A percentile compares a stretch with the other conserved stretches of the same genome.
Conservation (phyloP, 75 land plant species). For the Selaginella tamariscina region DNA sequence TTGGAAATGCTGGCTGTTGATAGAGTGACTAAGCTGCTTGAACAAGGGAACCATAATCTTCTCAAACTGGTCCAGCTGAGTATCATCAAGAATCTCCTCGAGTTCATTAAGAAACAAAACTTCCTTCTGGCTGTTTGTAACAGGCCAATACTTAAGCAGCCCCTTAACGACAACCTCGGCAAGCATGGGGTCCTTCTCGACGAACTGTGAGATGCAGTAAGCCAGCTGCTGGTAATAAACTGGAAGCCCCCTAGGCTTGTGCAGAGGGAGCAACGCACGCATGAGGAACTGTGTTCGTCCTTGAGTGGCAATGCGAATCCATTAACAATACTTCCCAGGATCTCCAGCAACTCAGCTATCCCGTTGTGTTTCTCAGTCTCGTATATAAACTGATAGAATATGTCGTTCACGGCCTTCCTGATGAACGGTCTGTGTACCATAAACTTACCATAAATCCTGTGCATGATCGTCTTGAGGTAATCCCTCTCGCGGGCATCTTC, state of each 20-base stretch:
- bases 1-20: slow-evolving; percentile 48
- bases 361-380: slow-evolving; percentile 42
- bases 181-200: slow-evolving; percentile 42
- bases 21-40: slow-evolving; percentile 28
- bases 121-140: slow-evolving; percentile 50
- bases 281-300: slow-evolving; percentile 45
- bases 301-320: slow-evolving; percentile 53
- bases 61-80: slow-evolving; percentile 22
- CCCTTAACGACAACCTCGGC: slow-evolving; percentile 37
- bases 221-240: slow-evolving; percentile 35
- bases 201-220: slow-evolving; percentile 54
- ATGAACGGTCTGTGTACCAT: slow-evolving; percentile 40
- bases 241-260: slow-evolving; percentile 37
- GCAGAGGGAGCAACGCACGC: slow-evolving; percentile 46
- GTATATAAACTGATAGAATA: slow-evolving; percentile 29
- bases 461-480: slow-evolving; percentile 37
- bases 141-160: slow-evolving; percentile 44
- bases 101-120: slow-evolving; percentile 40
- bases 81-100: slow-evolving; percentile 42
- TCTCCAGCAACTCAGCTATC: slow-evolving; percentile 46
- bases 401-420: slow-evolving; percentile 43
- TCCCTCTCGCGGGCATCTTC: slow-evolving; percentile 51
- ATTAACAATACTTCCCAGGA: slow-evolving; percentile 56
- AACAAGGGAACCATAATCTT: slow-evolving; percentile 31
- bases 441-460: slow-evolving; percentile 41